phyloP scores from a whole-genome alignment of 345 rosid genomes.

The Citrus reticulata region DNA sequence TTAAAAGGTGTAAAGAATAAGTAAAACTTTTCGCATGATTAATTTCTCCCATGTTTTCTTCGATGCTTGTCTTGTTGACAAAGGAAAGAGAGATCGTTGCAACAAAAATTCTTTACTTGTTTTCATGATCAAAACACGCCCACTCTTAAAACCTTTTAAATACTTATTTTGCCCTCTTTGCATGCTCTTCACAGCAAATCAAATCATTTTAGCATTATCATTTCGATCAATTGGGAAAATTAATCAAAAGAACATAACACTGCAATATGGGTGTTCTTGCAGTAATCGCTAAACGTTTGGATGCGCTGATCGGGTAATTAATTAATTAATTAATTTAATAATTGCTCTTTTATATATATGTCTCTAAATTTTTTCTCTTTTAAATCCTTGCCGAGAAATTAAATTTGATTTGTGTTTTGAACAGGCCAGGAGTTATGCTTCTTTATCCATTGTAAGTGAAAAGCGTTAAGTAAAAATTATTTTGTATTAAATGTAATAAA shows the following conservation, averaged over 20 bases:
- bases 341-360: too few relatives aligned
- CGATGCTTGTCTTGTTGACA: constrained; percentile 18
- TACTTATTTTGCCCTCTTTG: neutral
- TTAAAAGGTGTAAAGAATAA: too few relatives aligned
- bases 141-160: neutral
- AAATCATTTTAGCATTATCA: neutral
- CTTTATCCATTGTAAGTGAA: constrained; percentile 80
- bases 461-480: too few relatives aligned
- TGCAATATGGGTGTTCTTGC: constrained; percentile 52
- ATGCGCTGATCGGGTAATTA: constrained; percentile 60
- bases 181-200: too few relatives aligned
- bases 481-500: too few relatives aligned
- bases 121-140: neutral
- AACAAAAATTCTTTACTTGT: constrained; percentile 12
- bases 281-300: constrained; percentile 53
- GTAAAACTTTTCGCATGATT: too few relatives aligned
- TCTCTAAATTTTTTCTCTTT: too few relatives aligned
- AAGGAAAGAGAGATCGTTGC: constrained; percentile 6
- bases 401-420: neutral
- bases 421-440: constrained; percentile 91
- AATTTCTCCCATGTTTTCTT: too few relatives aligned
- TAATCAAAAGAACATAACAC: neutral
- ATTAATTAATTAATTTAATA: too few relatives aligned
- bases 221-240: neutral
- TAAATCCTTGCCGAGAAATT: too few relatives aligned